Evolutionary conservation across 352 stramenopile genomes (phyloP).

Genomic region (Pelagophyceae sp.): DNA sequence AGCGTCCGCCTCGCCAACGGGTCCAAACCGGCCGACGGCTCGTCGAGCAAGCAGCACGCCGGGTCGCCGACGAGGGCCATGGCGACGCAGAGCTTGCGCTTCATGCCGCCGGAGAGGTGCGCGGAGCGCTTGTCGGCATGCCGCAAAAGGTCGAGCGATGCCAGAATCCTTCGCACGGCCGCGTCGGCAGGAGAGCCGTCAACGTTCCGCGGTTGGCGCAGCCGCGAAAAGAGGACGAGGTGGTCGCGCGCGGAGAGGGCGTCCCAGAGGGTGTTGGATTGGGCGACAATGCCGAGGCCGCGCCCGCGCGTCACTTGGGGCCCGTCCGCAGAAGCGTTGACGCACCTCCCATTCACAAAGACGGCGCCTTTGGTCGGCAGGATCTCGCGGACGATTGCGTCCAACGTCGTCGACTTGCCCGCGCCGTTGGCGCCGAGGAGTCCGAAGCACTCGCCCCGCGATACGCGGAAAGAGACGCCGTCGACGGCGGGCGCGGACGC

Average conservation of each 20-base stretch:
- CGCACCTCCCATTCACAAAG: not conserved
- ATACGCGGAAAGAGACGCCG: slow-evolving; percentile 24
- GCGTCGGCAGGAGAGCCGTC: too few relatives aligned
- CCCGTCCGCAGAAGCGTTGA: not conserved
- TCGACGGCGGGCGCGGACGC: slow-evolving; percentile 4
- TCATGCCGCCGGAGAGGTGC: slow-evolving; percentile 52
- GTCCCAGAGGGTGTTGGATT: slow-evolving; percentile 14
- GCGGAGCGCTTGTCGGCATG: slow-evolving; percentile 28
- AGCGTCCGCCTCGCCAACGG: slow-evolving; percentile 28
- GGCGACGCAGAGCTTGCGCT: slow-evolving; percentile 67
- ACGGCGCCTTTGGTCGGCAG: slow-evolving; percentile 38
- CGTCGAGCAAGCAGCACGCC: slow-evolving; percentile 70
- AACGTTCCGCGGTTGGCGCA: not conserved
- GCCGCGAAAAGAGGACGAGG: not conserved
- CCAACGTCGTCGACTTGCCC: slow-evolving; percentile 50
- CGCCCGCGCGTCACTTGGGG: too few relatives aligned
- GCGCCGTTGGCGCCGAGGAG: slow-evolving; percentile 47
- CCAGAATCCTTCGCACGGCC: not conserved
- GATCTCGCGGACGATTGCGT: slow-evolving; percentile 56
- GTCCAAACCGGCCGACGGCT: slow-evolving; percentile 72
- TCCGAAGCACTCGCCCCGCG: slow-evolving; percentile 37
- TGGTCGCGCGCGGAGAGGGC: not conserved
- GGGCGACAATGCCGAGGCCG: not conserved
- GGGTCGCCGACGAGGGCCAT: slow-evolving; percentile 63
- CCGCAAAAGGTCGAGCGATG: not conserved